Conservation (phyloP, 768 basidiomycete species). For the Lactarius indigo region DNA sequence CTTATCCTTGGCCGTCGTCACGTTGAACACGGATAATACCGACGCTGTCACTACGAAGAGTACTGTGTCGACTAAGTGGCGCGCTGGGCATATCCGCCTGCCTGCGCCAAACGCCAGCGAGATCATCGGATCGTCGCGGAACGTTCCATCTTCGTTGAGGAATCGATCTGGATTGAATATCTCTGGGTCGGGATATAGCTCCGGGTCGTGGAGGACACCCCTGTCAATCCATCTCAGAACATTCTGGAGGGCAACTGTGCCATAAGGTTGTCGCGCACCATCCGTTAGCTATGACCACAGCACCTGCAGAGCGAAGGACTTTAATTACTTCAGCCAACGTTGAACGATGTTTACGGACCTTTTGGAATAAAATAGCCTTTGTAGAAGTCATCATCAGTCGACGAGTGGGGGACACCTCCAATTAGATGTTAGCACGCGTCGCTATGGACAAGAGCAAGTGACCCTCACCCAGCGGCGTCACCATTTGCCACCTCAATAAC, state of each 20-base stretch:
- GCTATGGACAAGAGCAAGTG: neutral
- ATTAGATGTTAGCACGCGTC: neutral
- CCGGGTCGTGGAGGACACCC: constrained; percentile 25
- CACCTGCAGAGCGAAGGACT: neutral
- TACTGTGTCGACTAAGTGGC: neutral
- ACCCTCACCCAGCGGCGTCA: constrained; percentile 23
- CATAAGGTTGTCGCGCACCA: constrained; percentile 20
- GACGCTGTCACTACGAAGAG: neutral
- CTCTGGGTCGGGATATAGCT: constrained; percentile 30
- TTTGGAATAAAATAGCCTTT: neutral
- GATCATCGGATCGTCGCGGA: neutral
- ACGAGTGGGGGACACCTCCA: constrained; percentile 24
- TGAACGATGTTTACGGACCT: constrained; percentile 22
- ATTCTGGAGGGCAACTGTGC: neutral
- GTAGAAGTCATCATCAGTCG: constrained; percentile 4
- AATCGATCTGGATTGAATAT: constrained; percentile 30
- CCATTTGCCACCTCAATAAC: constrained; percentile 26
- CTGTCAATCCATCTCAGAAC: neutral
- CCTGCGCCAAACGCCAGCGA: neutral
- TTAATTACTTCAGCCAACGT: neutral
- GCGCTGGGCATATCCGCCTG: neutral
- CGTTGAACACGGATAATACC: constrained; percentile 12
- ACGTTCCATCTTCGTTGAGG: constrained; percentile 15
- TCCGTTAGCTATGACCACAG: constrained; percentile 26
- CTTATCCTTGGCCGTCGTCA: constrained; percentile 10